Evolutionary conservation across 139 green algal species (phyloP), one percentile per base, ranked within the genome.

Genomic region (Chlorella vulgaris): DNA sequence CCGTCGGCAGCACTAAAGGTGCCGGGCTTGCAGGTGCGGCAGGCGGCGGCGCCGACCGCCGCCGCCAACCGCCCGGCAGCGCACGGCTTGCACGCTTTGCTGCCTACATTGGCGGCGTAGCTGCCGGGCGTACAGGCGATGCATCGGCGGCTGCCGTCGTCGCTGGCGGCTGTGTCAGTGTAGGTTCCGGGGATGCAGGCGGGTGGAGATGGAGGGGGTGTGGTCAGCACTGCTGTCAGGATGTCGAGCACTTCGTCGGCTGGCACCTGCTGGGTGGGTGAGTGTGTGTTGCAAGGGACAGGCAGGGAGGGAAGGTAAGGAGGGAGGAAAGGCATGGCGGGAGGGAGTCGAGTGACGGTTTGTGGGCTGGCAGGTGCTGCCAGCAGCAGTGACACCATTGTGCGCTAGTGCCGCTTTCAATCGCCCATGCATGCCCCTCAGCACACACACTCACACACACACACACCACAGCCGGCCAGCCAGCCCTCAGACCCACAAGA

Each of bases 1-100:
- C 62, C 76, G 10, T 47, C 76, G 2, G 60, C 21, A 1, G 31
- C 29, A 42, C 69, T 58, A 40, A 63, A 86, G 29, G 70, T 88
- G 67, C 81, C 80, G 8, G 62, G 55, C 51, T 73, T 71, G 79
- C 80, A 86, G 53, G 80, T 88, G 50, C 62, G 70, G 80, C 84
- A 88, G 22, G 84, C 79, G 18, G 60, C 24, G 43, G 35, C 36
- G 42, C 83, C 83, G 26, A 55, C 21, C 4, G 21, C 24, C 2
- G 65, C 7, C 0, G 82, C 63, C 4, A 63, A 61, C 2, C 82
- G 70, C 15, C 76, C 75, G 0, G 50, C 0, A 5, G 67, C 26
- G 42, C 76, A 81, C 13, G 42, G n/a, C 62, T 74, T 63, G 76
- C 76, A 81, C 36, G 40, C 61, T 3, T 61, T 4, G 24, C 18